Conservation (phyloP, 2,329 filamentous ascomycete species). For the Cladosporium halotolerans region DNA sequence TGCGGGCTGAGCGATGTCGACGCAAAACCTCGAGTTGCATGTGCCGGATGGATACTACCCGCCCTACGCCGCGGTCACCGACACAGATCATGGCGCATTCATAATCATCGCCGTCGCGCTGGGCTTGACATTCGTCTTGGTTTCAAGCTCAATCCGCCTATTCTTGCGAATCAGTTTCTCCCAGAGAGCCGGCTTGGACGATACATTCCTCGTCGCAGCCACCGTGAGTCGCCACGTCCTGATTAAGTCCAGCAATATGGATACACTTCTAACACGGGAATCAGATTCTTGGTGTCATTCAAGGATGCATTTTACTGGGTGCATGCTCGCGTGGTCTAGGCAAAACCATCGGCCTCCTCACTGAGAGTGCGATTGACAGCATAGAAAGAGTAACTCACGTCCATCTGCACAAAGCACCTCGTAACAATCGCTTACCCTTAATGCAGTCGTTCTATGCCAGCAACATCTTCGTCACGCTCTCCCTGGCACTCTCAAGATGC, state of each 20-base stretch:
- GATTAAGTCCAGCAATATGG: not conserved
- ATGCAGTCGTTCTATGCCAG: constrained; percentile 16
- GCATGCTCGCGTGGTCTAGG: constrained; percentile 17
- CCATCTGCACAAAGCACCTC: not conserved
- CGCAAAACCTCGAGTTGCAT: constrained; percentile 11
- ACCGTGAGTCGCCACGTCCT: constrained; percentile 8
- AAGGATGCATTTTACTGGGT: constrained; percentile 13
- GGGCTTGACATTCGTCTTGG: constrained; percentile 14
- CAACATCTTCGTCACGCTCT: constrained; percentile 14
- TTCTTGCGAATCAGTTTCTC: constrained; percentile 13
- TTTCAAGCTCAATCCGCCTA: constrained; percentile 14
- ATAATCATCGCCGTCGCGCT: constrained; percentile 25
- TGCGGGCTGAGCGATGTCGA: constrained; percentile 5
- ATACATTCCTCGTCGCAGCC: constrained; percentile 12
- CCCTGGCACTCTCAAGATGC: constrained; percentile 15
- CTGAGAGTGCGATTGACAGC: not conserved
- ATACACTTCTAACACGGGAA: not conserved
- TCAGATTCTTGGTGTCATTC: constrained; percentile 13
- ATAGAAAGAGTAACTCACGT: not conserved
- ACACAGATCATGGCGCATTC: constrained; percentile 34
- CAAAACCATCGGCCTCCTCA: constrained; percentile 11
- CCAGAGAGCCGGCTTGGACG: constrained; percentile 15
- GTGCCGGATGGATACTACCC: constrained; percentile 18
- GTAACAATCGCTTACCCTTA: not conserved
- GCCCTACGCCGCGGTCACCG: constrained; percentile 15